Evolutionary conservation across 1,139 yeast species (phyloP).

Genomic region (Lodderomyces parapsilosis): DNA sequence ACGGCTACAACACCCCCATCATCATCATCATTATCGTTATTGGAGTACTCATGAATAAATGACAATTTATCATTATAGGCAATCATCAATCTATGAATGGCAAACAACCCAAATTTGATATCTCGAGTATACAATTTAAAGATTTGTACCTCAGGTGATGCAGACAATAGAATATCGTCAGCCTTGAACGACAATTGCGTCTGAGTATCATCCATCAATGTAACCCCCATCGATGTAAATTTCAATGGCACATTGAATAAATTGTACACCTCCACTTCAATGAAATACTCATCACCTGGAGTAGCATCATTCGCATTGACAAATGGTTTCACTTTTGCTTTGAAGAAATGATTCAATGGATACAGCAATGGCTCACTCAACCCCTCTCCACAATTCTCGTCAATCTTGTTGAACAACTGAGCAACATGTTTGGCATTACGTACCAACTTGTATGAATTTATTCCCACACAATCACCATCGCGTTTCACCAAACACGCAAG

Average conservation of each 20-base stretch:
- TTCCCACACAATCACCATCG: conserved; percentile 21
- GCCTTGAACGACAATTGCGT: conserved; percentile 9
- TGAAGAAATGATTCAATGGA: conserved; percentile 32
- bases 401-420: conserved; percentile 22
- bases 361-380: conserved; percentile 18
- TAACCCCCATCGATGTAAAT: conserved; percentile 21
- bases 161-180: conserved; percentile 10
- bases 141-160: conserved; percentile 13
- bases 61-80: conserved; percentile 21
- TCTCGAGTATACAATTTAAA: conserved; percentile 23
- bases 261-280: conserved; percentile 26
- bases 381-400: conserved; percentile 19
- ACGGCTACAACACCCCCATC: no score
- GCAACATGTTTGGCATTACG: conserved; percentile 22
- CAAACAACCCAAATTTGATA: conserved; percentile 26
- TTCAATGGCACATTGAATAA: conserved; percentile 25
- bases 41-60: conserved; percentile 13
- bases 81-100: conserved; percentile 17
- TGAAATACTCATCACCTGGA: conserved; percentile 20
- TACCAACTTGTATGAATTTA: conserved; percentile 28
- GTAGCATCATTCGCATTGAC: conserved; percentile 23
- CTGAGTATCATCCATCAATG: conserved; percentile 18
- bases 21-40: no score
- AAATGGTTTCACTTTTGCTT: conserved; percentile 23
- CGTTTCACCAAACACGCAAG: conserved; percentile 26